A percentile compares a stretch with the other conserved stretches of the same genome.
Evolutionary conservation across 129 eudicot species (phyloP).

Genomic region (Tanacetum coccineum): DNA sequence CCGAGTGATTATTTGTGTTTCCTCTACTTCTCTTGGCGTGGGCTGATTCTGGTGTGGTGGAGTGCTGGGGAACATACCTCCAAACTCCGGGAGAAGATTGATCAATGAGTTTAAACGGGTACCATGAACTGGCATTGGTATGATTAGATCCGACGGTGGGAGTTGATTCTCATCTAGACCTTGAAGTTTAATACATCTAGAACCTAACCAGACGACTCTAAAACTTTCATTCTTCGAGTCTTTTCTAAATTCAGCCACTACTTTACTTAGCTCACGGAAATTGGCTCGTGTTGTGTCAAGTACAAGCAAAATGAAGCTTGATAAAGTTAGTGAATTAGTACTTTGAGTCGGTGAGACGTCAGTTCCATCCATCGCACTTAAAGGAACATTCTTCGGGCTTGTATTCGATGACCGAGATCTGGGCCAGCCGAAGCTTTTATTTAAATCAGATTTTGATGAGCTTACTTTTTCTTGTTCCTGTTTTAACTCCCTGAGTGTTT

Average conservation of each 20-base stretch:
- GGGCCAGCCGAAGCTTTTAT: slow-evolving; percentile 20
- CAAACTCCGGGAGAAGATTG: slow-evolving; percentile 52
- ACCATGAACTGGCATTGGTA: slow-evolving; percentile 65
- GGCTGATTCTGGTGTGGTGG: slow-evolving; percentile 14
- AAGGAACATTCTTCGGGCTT: slow-evolving; percentile 42
- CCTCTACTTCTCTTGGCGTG: not conserved
- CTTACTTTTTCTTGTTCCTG: slow-evolving; percentile 4
- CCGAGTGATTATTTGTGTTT: not conserved
- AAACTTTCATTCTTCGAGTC: too few species aligned
- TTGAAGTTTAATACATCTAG: slow-evolving; percentile 28
- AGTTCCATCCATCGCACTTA: slow-evolving; percentile 49
- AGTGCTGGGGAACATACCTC: slow-evolving; percentile 13
- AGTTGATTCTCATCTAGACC: slow-evolving; percentile 52
- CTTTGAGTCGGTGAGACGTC: slow-evolving; percentile 22
- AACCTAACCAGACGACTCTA: too few species aligned
- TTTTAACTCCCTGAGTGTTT: slow-evolving; percentile 36
- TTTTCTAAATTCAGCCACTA: too few species aligned
- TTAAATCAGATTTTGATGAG: slow-evolving; percentile 32
- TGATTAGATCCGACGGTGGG: slow-evolving; percentile 45
- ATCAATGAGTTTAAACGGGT: slow-evolving; percentile 44
- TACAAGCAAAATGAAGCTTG: slow-evolving; percentile 41
- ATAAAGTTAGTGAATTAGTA: not conserved
- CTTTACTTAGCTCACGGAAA: slow-evolving; percentile 42
- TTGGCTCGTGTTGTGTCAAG: slow-evolving; percentile 50
- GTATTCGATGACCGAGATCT: slow-evolving; percentile 11